phyloP scores from a whole-genome alignment of 2,329 filamentous ascomycete genomes.

The Rhinocladiella similis region DNA sequence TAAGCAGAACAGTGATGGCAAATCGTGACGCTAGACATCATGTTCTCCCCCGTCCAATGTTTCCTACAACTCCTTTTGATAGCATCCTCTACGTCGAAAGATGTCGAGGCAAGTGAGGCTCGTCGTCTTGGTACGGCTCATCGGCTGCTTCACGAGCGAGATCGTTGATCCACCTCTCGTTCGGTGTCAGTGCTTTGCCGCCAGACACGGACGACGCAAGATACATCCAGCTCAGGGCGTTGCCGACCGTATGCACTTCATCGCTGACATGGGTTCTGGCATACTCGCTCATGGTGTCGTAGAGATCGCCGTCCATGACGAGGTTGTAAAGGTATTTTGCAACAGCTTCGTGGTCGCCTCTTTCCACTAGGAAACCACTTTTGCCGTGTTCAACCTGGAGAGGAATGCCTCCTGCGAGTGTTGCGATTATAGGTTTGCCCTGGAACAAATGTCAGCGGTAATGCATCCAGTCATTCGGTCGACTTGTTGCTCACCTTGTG shows the following conservation, averaged over 20 bases:
- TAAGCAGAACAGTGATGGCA: too few species aligned
- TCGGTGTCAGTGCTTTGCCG: conserved; percentile 57
- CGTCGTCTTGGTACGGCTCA: conserved; percentile 57
- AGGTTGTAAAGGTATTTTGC: conserved; percentile 66
- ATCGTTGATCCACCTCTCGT: conserved; percentile 71
- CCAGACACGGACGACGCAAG: conserved; percentile 67
- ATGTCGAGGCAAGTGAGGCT: conserved; percentile 60
- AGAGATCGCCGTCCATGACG: conserved; percentile 65
- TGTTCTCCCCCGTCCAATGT: too few species aligned
- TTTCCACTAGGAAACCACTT: conserved; percentile 72
- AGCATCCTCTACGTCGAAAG: conserved; percentile 20
- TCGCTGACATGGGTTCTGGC: conserved; percentile 70
- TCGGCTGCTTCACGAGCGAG: conserved; percentile 67
- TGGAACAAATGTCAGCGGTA: conserved; percentile 7
- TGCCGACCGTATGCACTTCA: conserved; percentile 79
- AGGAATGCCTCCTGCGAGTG: conserved; percentile 74
- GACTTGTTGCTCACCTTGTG: conserved; percentile 54
- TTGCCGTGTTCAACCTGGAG: conserved; percentile 71
- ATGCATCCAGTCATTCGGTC: neutral
- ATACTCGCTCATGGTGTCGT: conserved; percentile 65
- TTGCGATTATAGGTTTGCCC: conserved; percentile 75
- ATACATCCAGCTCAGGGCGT: conserved; percentile 74
- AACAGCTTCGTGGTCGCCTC: conserved; percentile 69
- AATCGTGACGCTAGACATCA: too few species aligned
- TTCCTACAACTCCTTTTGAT: neutral